These are phyloP conservation scores for Debaryomyces subglobosus DNA, from an alignment of 1,139 yeast genomes.

Conservation along the genomic window DNA sequence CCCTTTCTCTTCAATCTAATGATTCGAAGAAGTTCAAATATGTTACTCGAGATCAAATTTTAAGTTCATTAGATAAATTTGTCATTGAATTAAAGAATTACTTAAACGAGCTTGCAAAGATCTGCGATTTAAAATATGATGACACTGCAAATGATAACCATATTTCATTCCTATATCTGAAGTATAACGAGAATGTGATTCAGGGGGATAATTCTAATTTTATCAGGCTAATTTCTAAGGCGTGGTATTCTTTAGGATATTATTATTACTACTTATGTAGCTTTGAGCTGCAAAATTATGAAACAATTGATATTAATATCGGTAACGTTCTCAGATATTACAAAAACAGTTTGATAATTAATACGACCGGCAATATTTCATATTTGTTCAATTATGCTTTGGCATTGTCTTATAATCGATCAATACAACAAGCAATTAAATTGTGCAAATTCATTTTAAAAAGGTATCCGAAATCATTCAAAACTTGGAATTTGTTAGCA, in stretches of 20 bases:
- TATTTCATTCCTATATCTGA: constrained; percentile 42
- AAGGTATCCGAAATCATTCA: constrained; percentile 47
- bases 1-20: constrained; percentile 22
- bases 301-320: constrained; percentile 20
- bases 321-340: constrained; percentile 27
- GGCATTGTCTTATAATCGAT: constrained; percentile 32
- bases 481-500: constrained; percentile 49
- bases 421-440: constrained; percentile 34
- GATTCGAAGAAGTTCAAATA: constrained; percentile 28
- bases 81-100: constrained; percentile 25
- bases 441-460: constrained; percentile 48
- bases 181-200: constrained; percentile 39
- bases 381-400: constrained; percentile 43
- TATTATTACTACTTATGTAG: constrained; percentile 34
- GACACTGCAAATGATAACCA: constrained; percentile 20
- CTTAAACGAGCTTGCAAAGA: constrained; percentile 25
- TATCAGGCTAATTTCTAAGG: constrained; percentile 35
- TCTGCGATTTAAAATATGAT: constrained; percentile 35
- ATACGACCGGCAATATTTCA: constrained; percentile 39
- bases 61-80: constrained; percentile 23
- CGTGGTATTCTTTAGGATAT: constrained; percentile 45
- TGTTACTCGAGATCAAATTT: constrained; percentile 26
- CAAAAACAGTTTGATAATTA: constrained; percentile 42
- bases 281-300: constrained; percentile 30
- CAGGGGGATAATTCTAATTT: constrained; percentile 34